A percentile compares a stretch with the other conserved stretches of the same genome.
These are phyloP conservation scores for Dendrobium huoshanense DNA, from an alignment of 106 monocot genomes.

Conservation along the genomic window DNA sequence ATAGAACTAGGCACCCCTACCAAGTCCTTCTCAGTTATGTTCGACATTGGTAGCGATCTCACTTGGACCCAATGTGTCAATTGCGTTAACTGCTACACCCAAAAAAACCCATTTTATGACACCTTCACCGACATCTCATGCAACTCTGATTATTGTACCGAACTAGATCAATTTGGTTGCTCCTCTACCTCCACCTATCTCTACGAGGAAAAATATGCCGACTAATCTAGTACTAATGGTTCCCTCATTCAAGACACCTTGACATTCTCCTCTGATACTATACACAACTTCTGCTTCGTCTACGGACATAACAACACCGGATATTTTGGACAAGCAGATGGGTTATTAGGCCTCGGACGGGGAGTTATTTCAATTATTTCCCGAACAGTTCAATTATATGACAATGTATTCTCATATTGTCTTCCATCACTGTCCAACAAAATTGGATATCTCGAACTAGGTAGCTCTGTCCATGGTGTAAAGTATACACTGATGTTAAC, in stretches of 20 bases:
- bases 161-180: neutral
- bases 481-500: too few species aligned
- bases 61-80: slow-evolving; percentile 21
- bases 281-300: too few species aligned
- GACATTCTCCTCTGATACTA: too few species aligned
- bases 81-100: slow-evolving; percentile 6
- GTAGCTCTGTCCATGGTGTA: too few species aligned
- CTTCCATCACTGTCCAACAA: slow-evolving; percentile 19
- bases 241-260: too few species aligned
- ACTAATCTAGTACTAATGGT: too few species aligned
- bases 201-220: too few species aligned
- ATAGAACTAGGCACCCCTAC: too few species aligned
- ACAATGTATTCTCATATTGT: slow-evolving; percentile 42
- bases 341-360: too few species aligned
- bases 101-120: slow-evolving; percentile 11
- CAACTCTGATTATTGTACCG: slow-evolving; percentile 14
- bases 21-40: too few species aligned
- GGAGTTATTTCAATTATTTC: slow-evolving; percentile 15
- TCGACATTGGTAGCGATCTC: slow-evolving; percentile 24
- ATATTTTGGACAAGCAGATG: too few species aligned
- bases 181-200: neutral
- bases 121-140: slow-evolving; percentile 21
- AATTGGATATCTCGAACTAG: slow-evolving; percentile 25
- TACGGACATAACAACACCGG: too few species aligned
- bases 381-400: slow-evolving; percentile 16